These are phyloP conservation scores for Chamaecrista fasciculata DNA, from an alignment of 306 rosid species.

Conservation along the genomic window DNA sequence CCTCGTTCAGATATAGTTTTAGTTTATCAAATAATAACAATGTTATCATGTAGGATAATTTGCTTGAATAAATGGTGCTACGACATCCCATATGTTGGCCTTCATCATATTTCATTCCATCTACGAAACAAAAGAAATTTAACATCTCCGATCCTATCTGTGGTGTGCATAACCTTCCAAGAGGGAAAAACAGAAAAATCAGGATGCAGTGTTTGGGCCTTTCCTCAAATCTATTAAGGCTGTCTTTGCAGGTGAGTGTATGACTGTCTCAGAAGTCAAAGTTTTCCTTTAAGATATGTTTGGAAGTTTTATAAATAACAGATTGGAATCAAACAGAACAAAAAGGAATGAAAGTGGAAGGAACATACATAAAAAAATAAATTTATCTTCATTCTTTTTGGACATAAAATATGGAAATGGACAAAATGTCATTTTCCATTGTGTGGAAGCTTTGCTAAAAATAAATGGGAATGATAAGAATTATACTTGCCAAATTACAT, in stretches of 20 bases:
- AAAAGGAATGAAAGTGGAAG: too few relatives aligned
- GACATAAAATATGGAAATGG: too few relatives aligned
- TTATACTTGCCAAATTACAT: too few relatives aligned
- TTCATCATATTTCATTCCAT: constrained; percentile 26
- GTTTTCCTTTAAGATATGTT: neutral
- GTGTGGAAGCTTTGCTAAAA: too few relatives aligned
- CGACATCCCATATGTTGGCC: constrained; percentile 32
- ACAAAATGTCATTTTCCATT: too few relatives aligned
- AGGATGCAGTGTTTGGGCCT: constrained; percentile 12
- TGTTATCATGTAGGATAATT: neutral
- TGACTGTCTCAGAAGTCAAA: neutral
- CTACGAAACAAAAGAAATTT: constrained; percentile 29
- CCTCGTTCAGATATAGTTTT: neutral
- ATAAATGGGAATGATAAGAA: too few relatives aligned
- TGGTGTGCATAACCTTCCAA: constrained; percentile 11
- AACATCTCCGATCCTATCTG: constrained; percentile 23
- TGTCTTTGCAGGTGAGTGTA: constrained; percentile 31
- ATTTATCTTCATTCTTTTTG: too few relatives aligned
- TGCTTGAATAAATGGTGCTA: constrained; percentile 51
- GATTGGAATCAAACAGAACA: too few relatives aligned
- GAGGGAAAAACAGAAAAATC: neutral
- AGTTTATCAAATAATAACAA: neutral
- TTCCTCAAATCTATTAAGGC: constrained; percentile 20
- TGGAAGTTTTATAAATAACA: too few relatives aligned
- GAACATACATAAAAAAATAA: too few relatives aligned